A percentile compares a stretch with the other conserved stretches of the same genome.
Evolutionary conservation across 2,329 filamentous ascomycete genomes (phyloP).

Genomic region (Diaporthe helianthi): DNA sequence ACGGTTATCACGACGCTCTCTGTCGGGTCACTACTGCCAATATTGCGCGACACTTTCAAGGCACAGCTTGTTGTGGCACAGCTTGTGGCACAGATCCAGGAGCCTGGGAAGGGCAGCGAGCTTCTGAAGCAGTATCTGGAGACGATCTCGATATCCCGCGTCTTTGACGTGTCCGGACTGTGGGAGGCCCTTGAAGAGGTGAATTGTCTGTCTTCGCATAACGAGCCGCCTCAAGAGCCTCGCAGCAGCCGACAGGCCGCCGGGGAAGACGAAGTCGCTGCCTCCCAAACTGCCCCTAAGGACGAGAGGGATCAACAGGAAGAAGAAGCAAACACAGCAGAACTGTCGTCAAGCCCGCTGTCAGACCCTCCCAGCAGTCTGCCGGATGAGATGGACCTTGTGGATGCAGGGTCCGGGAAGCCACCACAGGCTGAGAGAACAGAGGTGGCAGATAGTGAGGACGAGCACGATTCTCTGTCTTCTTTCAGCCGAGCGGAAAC

Average conservation of each 20-base stretch:
- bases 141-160: conserved; percentile 59
- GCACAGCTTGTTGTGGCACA: conserved; percentile 47
- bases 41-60: conserved; percentile 50
- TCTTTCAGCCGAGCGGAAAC: background rate
- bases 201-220: conserved; percentile 38
- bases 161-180: conserved; percentile 66
- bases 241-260: background rate
- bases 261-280: background rate
- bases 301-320: background rate
- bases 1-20: conserved; percentile 59
- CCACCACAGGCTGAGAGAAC: conserved; percentile 31
- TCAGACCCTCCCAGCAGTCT: conserved; percentile 32
- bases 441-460: conserved; percentile 50
- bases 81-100: conserved; percentile 35
- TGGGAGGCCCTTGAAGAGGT: conserved; percentile 64
- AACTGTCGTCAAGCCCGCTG: conserved; percentile 15
- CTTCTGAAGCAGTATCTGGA: conserved; percentile 51
- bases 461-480: conserved; percentile 45
- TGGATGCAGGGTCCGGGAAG: background rate
- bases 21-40: conserved; percentile 48
- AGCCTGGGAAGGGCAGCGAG: conserved; percentile 33
- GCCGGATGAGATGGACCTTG: conserved; percentile 12
- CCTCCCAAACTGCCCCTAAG: no score
- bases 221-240: background rate
- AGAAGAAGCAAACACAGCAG: background rate